Conservation (phyloP, 192 early-diverging fungal genomes). For the Backusella tuberculispora region DNA sequence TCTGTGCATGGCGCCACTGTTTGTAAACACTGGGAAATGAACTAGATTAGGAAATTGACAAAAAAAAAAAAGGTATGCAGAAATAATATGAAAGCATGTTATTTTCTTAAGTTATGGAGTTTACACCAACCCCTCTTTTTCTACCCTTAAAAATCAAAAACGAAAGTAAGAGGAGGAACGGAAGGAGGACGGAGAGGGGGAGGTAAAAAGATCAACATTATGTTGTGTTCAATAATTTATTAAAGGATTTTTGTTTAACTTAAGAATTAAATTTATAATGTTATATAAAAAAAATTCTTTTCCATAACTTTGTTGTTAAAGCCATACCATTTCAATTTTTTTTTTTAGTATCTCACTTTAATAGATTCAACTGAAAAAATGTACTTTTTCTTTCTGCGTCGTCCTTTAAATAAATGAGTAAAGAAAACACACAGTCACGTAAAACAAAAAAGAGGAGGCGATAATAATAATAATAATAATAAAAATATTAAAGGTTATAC, state of each 20-base stretch:
- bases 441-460: background rate
- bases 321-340: no score
- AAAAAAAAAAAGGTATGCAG: background rate
- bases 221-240: background rate
- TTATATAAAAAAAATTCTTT: background rate
- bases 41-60: constrained; percentile 1
- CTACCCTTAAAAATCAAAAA: background rate
- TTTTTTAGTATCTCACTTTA: no score
- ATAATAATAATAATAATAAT: no score
- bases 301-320: background rate
- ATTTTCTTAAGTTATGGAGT: no score
- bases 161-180: background rate
- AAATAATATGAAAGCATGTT: background rate
- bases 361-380: no score
- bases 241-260: background rate
- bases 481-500: background rate
- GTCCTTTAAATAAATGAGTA: no score
- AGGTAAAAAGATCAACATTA: background rate
- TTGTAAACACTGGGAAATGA: constrained; percentile 4
- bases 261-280: background rate
- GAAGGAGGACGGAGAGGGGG: background rate
- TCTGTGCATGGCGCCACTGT: background rate
- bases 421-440: background rate
- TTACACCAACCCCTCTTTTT: background rate
- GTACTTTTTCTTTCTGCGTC: no score